Percentiles rank a stretch among this genome's conserved stretches.
Conservation (phyloP, 352 stramenopile species). For the Phytophthora foliorum region DNA sequence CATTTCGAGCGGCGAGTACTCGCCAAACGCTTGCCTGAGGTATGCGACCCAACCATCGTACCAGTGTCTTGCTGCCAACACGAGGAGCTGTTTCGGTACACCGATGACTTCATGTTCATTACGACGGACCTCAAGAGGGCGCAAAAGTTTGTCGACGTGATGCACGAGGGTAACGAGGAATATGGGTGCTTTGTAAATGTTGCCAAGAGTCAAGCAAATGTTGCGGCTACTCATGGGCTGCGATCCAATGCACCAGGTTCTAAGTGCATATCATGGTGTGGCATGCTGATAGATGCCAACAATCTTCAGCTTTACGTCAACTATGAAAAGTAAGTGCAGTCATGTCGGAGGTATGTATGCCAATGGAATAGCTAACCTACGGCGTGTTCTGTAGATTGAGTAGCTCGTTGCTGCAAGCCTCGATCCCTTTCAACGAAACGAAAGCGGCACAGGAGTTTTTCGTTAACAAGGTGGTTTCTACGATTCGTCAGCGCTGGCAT, state of each 20-base stretch:
- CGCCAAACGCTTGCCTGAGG: constrained; percentile 46
- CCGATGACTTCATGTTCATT: constrained; percentile 83
- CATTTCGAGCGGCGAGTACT: constrained; percentile 78
- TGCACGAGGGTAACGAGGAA: constrained; percentile 68
- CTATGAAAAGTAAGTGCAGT: constrained; percentile 74
- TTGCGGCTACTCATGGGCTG: constrained; percentile 26
- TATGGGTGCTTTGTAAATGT: constrained; percentile 77
- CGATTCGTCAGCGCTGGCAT: constrained; percentile 78
- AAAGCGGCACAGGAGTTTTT: constrained; percentile 63
- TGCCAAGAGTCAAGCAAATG: constrained; percentile 77
- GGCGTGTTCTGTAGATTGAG: constrained; percentile 32
- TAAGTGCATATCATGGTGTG: constrained; percentile 67
- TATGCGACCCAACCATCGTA: constrained; percentile 19
- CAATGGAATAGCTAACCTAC: constrained; percentile 9
- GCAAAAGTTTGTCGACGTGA: constrained; percentile 58
- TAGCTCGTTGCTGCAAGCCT: constrained; percentile 45
- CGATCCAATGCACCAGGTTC: constrained; percentile 16
- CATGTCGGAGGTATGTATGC: not conserved
- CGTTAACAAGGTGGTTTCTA: constrained; percentile 70
- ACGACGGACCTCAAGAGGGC: constrained; percentile 63
- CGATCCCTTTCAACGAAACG: constrained; percentile 69
- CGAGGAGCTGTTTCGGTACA: constrained; percentile 79
- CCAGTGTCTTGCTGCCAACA: constrained; percentile 48
- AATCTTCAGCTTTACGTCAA: constrained; percentile 76
- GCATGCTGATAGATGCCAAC: constrained; percentile 67